phyloP scores from a whole-genome alignment of 139 green algal genomes.

The Chlorella ohadii region DNA sequence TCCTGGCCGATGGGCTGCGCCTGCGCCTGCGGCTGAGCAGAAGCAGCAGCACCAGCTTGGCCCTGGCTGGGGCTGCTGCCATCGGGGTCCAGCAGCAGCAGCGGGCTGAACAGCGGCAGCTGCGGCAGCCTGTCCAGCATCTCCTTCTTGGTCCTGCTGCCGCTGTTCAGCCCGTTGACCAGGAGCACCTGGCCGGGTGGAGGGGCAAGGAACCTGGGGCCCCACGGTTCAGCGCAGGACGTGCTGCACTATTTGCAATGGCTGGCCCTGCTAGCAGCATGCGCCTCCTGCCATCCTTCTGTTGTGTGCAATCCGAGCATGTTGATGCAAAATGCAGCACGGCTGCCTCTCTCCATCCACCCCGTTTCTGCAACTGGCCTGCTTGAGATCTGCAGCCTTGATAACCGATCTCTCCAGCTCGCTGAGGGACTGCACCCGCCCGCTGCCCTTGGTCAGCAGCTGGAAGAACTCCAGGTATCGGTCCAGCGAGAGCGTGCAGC shows the following conservation, averaged over 20 bases:
- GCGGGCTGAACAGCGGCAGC: constrained; percentile 23
- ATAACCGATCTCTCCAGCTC: constrained; percentile 22
- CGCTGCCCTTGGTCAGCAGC: constrained; percentile 26
- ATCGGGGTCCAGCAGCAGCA: background rate
- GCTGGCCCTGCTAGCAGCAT: background rate
- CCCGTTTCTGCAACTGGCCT: background rate
- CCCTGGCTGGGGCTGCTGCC: too few relatives aligned
- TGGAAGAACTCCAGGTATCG: constrained; percentile 15
- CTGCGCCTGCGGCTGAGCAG: background rate
- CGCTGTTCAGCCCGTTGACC: background rate
- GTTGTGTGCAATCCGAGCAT: too few relatives aligned
- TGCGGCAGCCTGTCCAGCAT: constrained; percentile 22
- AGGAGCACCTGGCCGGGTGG: constrained; percentile 26
- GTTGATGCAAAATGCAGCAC: too few relatives aligned
- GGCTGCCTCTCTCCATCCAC: too few relatives aligned
- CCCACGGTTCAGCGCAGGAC: too few relatives aligned
- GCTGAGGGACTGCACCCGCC: background rate
- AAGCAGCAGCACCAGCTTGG: too few relatives aligned
- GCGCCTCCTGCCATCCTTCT: background rate
- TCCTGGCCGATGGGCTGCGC: background rate
- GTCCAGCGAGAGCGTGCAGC: constrained; percentile 24
- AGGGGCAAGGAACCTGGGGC: too few relatives aligned
- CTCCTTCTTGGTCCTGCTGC: constrained; percentile 32
- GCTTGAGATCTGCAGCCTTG: constrained; percentile 35
- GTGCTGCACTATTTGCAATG: too few relatives aligned